Evolutionary conservation across 1,139 yeast genomes (phyloP).

Genomic region (Suhomyces terraborum): DNA sequence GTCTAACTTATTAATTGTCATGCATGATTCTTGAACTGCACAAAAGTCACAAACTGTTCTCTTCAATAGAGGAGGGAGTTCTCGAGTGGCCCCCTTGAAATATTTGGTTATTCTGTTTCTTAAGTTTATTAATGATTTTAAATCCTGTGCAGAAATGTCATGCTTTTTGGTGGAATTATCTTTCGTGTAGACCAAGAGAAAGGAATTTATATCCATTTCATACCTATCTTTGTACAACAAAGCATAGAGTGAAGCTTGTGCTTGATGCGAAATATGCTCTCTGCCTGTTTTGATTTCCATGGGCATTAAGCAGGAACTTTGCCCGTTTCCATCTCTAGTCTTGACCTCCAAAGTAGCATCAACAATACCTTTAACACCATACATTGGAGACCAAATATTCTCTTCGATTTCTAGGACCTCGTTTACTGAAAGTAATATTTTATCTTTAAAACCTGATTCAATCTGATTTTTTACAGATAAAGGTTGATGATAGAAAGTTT

Average conservation of each 20-base stretch:
- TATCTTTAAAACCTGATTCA: conserved; percentile 40
- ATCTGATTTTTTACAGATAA: conserved; percentile 28
- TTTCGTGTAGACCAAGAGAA: conserved; percentile 74
- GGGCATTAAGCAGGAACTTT: conserved; percentile 62
- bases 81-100: conserved; percentile 51
- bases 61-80: conserved; percentile 60
- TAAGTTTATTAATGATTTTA: conserved; percentile 63
- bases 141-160: conserved; percentile 56
- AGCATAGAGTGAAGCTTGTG: conserved; percentile 87
- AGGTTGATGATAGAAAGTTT: conserved; percentile 39
- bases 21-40: conserved; percentile 61
- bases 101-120: conserved; percentile 70
- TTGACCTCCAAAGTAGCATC: conserved; percentile 82
- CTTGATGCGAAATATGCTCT: conserved; percentile 69
- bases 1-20: conserved; percentile 61
- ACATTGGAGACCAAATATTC: conserved; percentile 86
- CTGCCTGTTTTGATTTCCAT: conserved; percentile 89
- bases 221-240: conserved; percentile 79
- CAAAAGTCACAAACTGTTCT: conserved; percentile 70
- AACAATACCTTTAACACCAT: conserved; percentile 87
- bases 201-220: conserved; percentile 62
- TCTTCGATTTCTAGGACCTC: conserved; percentile 85
- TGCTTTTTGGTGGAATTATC: conserved; percentile 56
- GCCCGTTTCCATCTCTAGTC: conserved; percentile 26
- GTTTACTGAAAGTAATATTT: conserved; percentile 52